phyloP scores from a whole-genome alignment of 1,284 basidiomycete species.

The Marasmius tenuissimus region DNA sequence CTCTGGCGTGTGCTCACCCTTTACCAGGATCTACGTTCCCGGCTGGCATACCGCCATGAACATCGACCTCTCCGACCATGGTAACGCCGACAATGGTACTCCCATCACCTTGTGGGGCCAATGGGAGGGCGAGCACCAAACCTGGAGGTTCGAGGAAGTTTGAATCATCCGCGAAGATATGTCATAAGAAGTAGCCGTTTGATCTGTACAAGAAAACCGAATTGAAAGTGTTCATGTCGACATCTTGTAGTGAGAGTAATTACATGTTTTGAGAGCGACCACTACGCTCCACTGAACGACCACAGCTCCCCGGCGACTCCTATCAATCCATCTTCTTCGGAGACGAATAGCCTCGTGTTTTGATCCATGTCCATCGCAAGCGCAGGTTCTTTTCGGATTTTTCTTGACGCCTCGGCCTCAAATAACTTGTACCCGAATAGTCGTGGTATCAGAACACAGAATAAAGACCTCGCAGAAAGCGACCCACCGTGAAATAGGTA shows the following conservation, averaged over 20 bases:
- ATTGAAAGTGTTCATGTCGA: background rate
- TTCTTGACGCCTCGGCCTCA: slow-evolving; percentile 81
- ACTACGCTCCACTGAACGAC: slow-evolving; percentile 25
- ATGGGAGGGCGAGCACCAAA: slow-evolving; percentile 20
- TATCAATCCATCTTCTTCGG: slow-evolving; percentile 9
- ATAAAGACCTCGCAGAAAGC: slow-evolving; percentile 5
- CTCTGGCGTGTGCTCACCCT: background rate
- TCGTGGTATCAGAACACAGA: background rate
- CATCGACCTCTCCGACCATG: slow-evolving; percentile 22
- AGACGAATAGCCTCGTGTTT: slow-evolving; percentile 9
- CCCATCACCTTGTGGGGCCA: slow-evolving; percentile 21
- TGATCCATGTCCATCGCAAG: slow-evolving; percentile 43
- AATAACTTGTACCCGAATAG: slow-evolving; percentile 60
- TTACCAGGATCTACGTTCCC: slow-evolving; percentile 19
- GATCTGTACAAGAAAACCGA: too few relatives aligned
- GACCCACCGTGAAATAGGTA: slow-evolving; percentile 80
- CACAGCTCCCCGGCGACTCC: slow-evolving; percentile 37
- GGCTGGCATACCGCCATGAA: slow-evolving; percentile 11
- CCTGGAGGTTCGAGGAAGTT: slow-evolving; percentile 22
- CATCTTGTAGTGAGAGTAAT: background rate
- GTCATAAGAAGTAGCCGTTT: too few relatives aligned
- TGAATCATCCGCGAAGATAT: background rate
- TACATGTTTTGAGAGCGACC: too few relatives aligned
- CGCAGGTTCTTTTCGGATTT: slow-evolving; percentile 81
- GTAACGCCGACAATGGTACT: slow-evolving; percentile 20